These are phyloP conservation scores for Neurospora intermedia DNA, from an alignment of 495 filamentous ascomycete species.

Conservation along the genomic window DNA sequence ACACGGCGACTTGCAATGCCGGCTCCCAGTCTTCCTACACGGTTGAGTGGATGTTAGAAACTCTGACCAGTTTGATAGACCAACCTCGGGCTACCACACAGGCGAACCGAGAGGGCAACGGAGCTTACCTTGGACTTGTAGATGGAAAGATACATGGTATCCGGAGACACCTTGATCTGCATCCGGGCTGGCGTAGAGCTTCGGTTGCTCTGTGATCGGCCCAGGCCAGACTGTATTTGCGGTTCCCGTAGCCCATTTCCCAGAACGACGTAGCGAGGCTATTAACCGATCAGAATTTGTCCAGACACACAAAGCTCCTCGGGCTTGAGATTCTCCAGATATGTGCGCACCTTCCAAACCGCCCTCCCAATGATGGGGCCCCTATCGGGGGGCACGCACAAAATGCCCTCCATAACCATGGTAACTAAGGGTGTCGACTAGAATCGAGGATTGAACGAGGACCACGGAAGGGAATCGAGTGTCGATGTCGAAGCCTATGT, in stretches of 20 bases:
- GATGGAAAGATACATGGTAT: slow-evolving; percentile 39
- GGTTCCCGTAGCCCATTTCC: slow-evolving; percentile 21
- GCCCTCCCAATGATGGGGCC: slow-evolving; percentile 44
- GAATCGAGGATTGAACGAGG: slow-evolving; percentile 1
- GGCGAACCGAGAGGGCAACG: slow-evolving; percentile 9
- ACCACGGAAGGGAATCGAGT: slow-evolving; percentile 3
- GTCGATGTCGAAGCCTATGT: neutral
- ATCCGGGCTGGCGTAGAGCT: slow-evolving; percentile 18
- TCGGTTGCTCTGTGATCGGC: slow-evolving; percentile 17
- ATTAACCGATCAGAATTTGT: slow-evolving; percentile 2
- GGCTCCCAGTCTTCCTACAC: slow-evolving; percentile 39
- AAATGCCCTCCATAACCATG: slow-evolving; percentile 49
- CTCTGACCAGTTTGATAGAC: neutral
- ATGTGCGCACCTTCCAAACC: slow-evolving; percentile 42
- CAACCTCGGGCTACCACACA: neutral
- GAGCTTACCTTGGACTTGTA: slow-evolving; percentile 43
- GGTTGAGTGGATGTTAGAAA: slow-evolving; percentile 1
- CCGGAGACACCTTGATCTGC: slow-evolving; percentile 17
- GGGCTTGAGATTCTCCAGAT: neutral
- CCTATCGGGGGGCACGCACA: slow-evolving; percentile 45
- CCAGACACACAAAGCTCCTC: neutral
- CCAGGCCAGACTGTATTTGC: slow-evolving; percentile 5
- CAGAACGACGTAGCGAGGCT: slow-evolving; percentile 40
- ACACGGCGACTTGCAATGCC: slow-evolving; percentile 38
- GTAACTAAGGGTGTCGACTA: neutral